These are phyloP conservation scores for Paramecium primaurelia DNA, from an alignment of 73 alveolate species.

Conservation along the genomic window DNA sequence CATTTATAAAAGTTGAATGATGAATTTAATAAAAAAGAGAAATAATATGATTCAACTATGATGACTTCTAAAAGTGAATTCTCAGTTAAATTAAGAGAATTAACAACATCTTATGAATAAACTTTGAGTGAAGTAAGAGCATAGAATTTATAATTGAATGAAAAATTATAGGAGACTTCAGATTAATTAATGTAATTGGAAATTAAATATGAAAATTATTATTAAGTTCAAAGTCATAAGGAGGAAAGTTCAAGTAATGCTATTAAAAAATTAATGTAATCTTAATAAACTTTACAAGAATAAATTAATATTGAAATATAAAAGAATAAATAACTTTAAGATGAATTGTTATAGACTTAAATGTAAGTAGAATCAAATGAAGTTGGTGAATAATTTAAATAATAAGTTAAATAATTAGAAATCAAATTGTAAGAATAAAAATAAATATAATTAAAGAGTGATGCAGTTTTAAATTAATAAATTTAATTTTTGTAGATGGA, in stretches of 20 bases:
- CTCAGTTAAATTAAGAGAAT: neutral
- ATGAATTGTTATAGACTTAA: neutral
- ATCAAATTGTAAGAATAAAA: neutral
- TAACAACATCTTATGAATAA: neutral
- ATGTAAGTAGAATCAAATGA: neutral
- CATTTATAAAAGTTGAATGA: neutral
- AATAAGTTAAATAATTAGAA: neutral
- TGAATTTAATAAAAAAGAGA: conserved; percentile 4
- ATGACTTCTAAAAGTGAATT: conserved; percentile 6
- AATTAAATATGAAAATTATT: conserved; percentile 11
- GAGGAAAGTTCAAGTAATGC: neutral
- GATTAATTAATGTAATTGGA: conserved; percentile 16
- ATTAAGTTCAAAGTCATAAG: neutral
- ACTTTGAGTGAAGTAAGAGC: neutral
- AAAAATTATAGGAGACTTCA: conserved; percentile 9
- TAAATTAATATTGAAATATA: neutral
- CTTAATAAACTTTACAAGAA: neutral
- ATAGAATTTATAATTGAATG: conserved; percentile 3
- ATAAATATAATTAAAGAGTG: neutral
- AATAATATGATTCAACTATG: neutral
- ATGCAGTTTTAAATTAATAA: conserved; percentile 13
- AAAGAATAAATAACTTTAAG: neutral
- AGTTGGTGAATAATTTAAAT: neutral
- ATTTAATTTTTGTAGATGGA: conserved; percentile 23
- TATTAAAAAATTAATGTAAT: neutral